phyloP scores from a whole-genome alignment of 352 stramenopile species.

The Pythium insidiosum region DNA sequence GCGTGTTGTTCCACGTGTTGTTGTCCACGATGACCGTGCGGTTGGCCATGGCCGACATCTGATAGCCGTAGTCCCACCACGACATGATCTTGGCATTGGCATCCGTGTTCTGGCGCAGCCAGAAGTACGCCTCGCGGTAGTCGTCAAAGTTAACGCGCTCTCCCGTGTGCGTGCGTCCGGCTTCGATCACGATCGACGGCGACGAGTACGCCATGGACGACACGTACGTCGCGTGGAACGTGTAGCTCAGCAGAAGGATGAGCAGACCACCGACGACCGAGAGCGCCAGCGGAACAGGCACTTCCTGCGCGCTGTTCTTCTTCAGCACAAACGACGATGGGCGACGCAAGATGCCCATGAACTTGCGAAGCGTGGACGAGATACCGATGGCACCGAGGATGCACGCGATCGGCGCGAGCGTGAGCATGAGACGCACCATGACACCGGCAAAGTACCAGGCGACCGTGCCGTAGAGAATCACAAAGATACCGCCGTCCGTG shows the following conservation, averaged over 20 bases:
- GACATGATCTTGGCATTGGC: conserved; percentile 61
- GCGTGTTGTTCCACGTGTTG: conserved; percentile 97
- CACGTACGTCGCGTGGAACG: conserved; percentile 47
- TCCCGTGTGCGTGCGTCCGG: conserved; percentile 39
- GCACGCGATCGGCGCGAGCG: conserved; percentile 83
- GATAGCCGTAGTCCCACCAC: conserved; percentile 88
- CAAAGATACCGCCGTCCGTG: conserved; percentile 72
- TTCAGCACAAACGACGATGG: not conserved
- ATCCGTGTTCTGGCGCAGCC: conserved; percentile 66
- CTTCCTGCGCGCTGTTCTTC: not conserved
- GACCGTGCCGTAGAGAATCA: conserved; percentile 90
- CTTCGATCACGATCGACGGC: conserved; percentile 65
- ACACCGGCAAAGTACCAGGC: conserved; percentile 91
- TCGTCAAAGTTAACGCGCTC: conserved; percentile 49
- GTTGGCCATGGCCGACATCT: conserved; percentile 75
- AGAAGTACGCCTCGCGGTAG: conserved; percentile 79
- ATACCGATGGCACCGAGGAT: conserved; percentile 84
- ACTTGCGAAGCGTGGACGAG: conserved; percentile 40
- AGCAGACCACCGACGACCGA: conserved; percentile 11
- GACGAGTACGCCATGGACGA: conserved; percentile 73
- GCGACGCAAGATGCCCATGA: conserved; percentile 1
- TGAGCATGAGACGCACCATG: conserved; percentile 91
- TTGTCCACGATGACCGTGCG: conserved; percentile 90
- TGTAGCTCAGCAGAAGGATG: conserved; percentile 58
- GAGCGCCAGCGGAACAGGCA: not conserved